These are phyloP conservation scores for Hortaea sp. DNA, from an alignment of 2,329 filamentous ascomycete species.

Conservation along the genomic window DNA sequence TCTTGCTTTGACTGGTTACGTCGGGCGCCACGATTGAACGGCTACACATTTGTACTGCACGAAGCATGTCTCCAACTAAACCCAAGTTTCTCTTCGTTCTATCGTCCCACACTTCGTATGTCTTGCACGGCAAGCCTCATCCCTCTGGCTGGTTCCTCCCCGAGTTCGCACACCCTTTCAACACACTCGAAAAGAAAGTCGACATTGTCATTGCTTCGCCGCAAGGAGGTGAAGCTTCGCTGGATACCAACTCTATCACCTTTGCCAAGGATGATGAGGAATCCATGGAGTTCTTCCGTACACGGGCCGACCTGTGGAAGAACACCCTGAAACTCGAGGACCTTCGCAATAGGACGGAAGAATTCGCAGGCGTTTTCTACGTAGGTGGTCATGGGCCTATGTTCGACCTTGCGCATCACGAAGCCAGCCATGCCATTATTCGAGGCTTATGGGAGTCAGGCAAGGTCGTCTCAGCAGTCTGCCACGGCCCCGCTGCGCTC, in stretches of 20 bases:
- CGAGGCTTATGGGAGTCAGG: conserved; percentile 51
- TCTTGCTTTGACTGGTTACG: no score
- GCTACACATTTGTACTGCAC: no score
- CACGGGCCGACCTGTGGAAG: conserved; percentile 52
- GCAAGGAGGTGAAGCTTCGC: conserved; percentile 28
- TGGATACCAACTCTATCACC: conserved; percentile 26
- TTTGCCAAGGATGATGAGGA: conserved; percentile 18
- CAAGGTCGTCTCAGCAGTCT: conserved; percentile 57
- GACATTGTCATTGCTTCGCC: conserved; percentile 32
- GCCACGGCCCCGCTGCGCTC: conserved; percentile 58
- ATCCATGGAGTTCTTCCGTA: conserved; percentile 33
- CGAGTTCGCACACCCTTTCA: conserved; percentile 29
- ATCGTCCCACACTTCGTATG: conserved; percentile 42
- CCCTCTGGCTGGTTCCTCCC: conserved; percentile 29
- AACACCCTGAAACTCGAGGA: conserved; percentile 49
- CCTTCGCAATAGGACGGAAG: conserved; percentile 45
- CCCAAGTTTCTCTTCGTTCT: conserved; percentile 62
- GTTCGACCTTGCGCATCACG: conserved; percentile 54
- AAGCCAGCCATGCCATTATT: conserved; percentile 49
- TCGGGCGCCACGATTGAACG: no score
- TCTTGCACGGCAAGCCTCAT: not conserved
- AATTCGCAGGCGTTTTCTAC: conserved; percentile 56
- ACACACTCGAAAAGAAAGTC: conserved; percentile 27
- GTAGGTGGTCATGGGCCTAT: conserved; percentile 54
- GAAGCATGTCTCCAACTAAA: not conserved